These are phyloP conservation scores for Cardamine resedifolia DNA, from an alignment of 345 rosid genomes.

Conservation along the genomic window DNA sequence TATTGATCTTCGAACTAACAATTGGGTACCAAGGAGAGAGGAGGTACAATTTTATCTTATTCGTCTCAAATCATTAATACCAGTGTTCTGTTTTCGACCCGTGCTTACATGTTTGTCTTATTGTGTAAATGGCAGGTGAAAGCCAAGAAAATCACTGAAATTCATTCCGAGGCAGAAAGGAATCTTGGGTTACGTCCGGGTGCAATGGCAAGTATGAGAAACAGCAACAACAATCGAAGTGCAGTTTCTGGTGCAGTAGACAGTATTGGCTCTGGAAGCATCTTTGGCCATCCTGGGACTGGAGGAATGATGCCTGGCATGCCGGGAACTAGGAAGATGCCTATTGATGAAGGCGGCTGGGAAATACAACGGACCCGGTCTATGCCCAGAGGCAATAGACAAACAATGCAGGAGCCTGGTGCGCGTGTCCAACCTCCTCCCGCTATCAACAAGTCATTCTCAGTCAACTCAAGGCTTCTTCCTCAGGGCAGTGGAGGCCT, in stretches of 20 bases:
- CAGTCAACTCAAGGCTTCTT: slow-evolving; percentile 56
- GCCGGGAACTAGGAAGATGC: slow-evolving; percentile 81
- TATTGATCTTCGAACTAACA: slow-evolving; percentile 69
- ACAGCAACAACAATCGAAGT: slow-evolving; percentile 48
- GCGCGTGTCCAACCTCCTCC: slow-evolving; percentile 50
- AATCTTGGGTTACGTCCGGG: slow-evolving; percentile 87
- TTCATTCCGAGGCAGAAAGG: slow-evolving; percentile 87
- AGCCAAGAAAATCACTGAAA: slow-evolving; percentile 88
- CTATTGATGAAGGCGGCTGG: slow-evolving; percentile 73
- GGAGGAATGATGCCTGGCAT: slow-evolving; percentile 98
- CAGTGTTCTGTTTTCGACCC: background rate
- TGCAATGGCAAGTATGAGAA: slow-evolving; percentile 58
- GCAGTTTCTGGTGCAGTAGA: slow-evolving; percentile 49
- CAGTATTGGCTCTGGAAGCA: slow-evolving; percentile 44
- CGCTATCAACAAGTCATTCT: slow-evolving; percentile 43
- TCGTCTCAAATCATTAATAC: background rate
- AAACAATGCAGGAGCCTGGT: slow-evolving; percentile 42
- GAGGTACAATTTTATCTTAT: slow-evolving; percentile 51
- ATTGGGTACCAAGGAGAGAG: slow-evolving; percentile 96
- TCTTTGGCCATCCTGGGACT: slow-evolving; percentile 64
- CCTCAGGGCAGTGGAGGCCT: slow-evolving; percentile 76
- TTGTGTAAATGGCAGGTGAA: slow-evolving; percentile 56
- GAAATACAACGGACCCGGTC: slow-evolving; percentile 59
- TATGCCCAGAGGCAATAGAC: slow-evolving; percentile 67
- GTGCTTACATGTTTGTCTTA: background rate